Evolutionary conservation across 495 filamentous ascomycete species (phyloP), one percentile per base, ranked within the genome.

Genomic region (Zalerion maritima): DNA sequence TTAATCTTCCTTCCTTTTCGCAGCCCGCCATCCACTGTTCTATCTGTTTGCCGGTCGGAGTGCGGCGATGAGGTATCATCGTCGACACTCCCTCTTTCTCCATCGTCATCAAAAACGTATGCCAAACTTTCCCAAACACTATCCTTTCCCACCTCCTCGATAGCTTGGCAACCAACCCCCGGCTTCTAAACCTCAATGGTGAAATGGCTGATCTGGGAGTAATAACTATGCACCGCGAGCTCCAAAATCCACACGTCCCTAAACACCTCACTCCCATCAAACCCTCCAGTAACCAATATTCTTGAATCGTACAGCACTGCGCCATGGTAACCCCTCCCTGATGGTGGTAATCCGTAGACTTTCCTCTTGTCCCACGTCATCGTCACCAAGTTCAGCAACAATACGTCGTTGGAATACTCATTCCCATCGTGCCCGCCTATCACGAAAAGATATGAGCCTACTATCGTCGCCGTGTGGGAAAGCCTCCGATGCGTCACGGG

Each of bases 181-280:
- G 12, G 19, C 16, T n/a, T 34, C 46, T 51, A 75, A 21, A 76
- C 68, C 44, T 75, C 71, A 35, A 76, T 74, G 9, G 55, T 66
- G 34, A 77, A 77, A 44, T 76, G 69, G 38, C 67, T 71, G 42
- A 77, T 77, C 42, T 77, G 72, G 26, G 68, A 71, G 35, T 75
- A 77, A 40, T 77, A 77, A 18, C 71, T 63, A 38, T 73, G 71
- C 4, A 75, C 69, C 2, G 68, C 72, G 26, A 77, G 52, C 46
- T 77, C 72, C 14, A 77, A 54, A 3, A 73, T 55, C 56, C 63
- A 72, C 9, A 70, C 69, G 32, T 77, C 72, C 14, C 60, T 60
- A 47, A 76, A 76, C 12, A 76, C 71, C 37, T 68, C 65, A 28
- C 53, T 57, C 18, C 72, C 72, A 42, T 77, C 72, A 35, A 75